phyloP scores from a whole-genome alignment of 2,329 filamentous ascomycete genomes.

The Ambrosiella beaveri region DNA sequence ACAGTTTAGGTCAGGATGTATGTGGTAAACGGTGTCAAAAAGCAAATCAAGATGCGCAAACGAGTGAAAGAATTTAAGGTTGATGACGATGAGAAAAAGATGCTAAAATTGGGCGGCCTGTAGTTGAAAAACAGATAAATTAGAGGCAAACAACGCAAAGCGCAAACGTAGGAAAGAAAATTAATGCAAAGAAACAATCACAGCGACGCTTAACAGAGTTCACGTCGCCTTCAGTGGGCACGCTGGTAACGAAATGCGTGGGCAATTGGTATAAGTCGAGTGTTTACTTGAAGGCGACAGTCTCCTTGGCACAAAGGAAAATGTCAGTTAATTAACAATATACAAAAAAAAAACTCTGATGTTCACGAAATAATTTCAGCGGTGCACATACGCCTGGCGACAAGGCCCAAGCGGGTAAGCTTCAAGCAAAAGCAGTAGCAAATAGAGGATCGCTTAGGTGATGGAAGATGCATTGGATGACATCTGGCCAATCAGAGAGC shows the following conservation, averaged over 20 bases:
- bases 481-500: slow-evolving; percentile 1
- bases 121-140: neutral
- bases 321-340: neutral
- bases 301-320: neutral
- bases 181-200: neutral
- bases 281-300: neutral
- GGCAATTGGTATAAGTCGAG: neutral
- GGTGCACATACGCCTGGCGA: neutral
- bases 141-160: neutral
- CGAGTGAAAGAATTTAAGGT: slow-evolving; percentile 2
- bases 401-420: slow-evolving; percentile 5
- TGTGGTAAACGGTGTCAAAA: neutral
- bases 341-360: neutral
- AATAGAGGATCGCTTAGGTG: slow-evolving; percentile 1
- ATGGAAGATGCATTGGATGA: neutral
- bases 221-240: neutral
- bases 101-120: neutral
- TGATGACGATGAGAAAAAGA: neutral
- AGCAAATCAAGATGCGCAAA: neutral
- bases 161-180: neutral
- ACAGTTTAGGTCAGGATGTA: neutral
- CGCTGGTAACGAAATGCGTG: neutral
- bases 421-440: neutral
- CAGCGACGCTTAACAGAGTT: neutral
- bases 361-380: neutral